Evolutionary conservation across 129 eudicot genomes (phyloP).

Genomic region (Heracleum sosnowskyi): DNA sequence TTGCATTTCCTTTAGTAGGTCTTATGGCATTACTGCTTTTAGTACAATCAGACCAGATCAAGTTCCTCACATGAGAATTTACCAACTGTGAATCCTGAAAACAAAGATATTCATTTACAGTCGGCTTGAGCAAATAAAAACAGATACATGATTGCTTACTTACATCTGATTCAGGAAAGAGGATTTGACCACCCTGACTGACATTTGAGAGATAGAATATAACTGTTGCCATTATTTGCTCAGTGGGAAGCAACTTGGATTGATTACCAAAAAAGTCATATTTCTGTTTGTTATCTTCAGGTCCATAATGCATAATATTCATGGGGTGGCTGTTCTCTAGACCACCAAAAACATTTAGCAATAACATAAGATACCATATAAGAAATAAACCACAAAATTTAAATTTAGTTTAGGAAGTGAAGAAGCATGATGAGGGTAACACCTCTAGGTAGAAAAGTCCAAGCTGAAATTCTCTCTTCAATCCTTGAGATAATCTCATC

Average conservation of each 20-base stretch:
- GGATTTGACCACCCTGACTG: constrained; percentile 73
- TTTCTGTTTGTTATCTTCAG: constrained; percentile 43
- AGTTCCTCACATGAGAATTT: constrained; percentile 33
- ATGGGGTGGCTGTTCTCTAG: constrained; percentile 58
- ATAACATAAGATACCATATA: background rate
- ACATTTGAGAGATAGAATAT: constrained; percentile 78
- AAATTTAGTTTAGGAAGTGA: background rate
- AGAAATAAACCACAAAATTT: constrained; percentile 1
- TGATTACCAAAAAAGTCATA: constrained; percentile 34
- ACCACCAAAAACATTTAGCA: background rate
- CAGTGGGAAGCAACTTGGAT: constrained; percentile 20
- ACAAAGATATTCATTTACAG: background rate
- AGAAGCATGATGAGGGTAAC: constrained; percentile 7
- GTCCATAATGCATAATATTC: constrained; percentile 37
- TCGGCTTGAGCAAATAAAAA: background rate
- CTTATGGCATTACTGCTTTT: constrained; percentile 30
- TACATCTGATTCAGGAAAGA: constrained; percentile 74
- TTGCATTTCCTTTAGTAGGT: constrained; percentile 74
- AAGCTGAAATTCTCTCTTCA: constrained; percentile 75
- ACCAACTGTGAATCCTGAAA: constrained; percentile 19
- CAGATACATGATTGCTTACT: constrained; percentile 4
- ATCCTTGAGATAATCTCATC: constrained; percentile 53
- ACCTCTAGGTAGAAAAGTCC: constrained; percentile 95
- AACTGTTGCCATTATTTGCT: constrained; percentile 68
- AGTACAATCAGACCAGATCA: constrained; percentile 49